These are phyloP conservation scores for Erucastrum elatum DNA, from an alignment of 345 rosid genomes.

Conservation along the genomic window DNA sequence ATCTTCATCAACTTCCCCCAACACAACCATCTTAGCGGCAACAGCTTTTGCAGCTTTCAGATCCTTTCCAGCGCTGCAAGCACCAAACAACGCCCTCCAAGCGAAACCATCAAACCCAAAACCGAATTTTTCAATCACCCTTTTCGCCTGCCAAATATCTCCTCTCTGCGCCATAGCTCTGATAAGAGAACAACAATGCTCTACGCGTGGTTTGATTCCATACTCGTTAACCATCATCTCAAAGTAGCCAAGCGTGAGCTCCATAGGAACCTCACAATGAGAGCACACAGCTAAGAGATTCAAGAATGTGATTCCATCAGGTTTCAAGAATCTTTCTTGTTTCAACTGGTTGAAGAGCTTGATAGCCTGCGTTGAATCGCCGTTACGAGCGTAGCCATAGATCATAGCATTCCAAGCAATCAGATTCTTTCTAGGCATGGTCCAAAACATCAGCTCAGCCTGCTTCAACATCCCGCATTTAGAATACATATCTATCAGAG, in stretches of 20 bases:
- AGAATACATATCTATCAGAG: conserved; percentile 78
- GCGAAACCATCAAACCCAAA: conserved; percentile 47
- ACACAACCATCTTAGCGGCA: conserved; percentile 24
- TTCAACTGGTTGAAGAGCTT: conserved; percentile 51
- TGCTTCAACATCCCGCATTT: conserved; percentile 63
- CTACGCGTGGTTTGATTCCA: conserved; percentile 53
- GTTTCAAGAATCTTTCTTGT: conserved; percentile 46
- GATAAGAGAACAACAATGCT: conserved; percentile 75
- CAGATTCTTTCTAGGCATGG: conserved; percentile 54
- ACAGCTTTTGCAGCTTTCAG: conserved; percentile 37
- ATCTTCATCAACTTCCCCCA: conserved; percentile 54
- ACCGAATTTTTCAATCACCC: conserved; percentile 49
- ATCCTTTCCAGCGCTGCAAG: conserved; percentile 53
- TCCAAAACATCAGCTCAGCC: conserved; percentile 55
- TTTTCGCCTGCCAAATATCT: conserved; percentile 45
- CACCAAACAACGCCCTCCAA: conserved; percentile 79
- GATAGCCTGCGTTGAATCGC: conserved; percentile 48
- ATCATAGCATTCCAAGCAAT: conserved; percentile 80
- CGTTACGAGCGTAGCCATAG: conserved; percentile 72
- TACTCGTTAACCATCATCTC: conserved; percentile 66
- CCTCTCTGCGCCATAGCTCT: conserved; percentile 64
- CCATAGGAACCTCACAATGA: conserved; percentile 44
- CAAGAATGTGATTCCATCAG: conserved; percentile 71
- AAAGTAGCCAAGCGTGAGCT: conserved; percentile 45
- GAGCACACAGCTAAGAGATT: conserved; percentile 69